phyloP scores from a whole-genome alignment of 177 flowering plant genomes.

The Vitis hybrid region DNA sequence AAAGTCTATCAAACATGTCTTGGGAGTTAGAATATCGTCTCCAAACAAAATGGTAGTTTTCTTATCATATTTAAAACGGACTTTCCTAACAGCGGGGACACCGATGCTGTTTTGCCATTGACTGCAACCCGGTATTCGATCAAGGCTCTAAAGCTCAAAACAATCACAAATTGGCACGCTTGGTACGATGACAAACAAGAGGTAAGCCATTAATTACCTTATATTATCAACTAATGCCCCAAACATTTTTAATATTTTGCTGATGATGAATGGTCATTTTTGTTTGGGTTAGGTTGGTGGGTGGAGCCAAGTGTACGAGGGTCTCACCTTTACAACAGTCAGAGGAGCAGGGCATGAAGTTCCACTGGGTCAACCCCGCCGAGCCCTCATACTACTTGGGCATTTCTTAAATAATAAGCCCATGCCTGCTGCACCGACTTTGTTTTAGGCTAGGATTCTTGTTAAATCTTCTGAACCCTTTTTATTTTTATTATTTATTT shows the following conservation, averaged over 20 bases:
- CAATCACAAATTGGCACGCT: conserved; percentile 26
- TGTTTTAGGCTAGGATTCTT: no score
- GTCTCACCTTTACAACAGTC: conserved; percentile 37
- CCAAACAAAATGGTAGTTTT: no score
- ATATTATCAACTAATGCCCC: no score
- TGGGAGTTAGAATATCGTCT: no score
- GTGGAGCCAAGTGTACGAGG: conserved; percentile 37
- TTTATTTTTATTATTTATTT: no score
- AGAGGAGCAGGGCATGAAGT: conserved; percentile 51
- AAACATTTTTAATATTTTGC: background rate
- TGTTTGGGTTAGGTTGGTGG: conserved; percentile 33
- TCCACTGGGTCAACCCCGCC: conserved; percentile 29
- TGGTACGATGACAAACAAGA: conserved; percentile 25
- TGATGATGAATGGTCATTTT: background rate
- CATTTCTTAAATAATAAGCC: conserved; percentile 18
- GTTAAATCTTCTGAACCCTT: no score
- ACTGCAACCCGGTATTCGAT: conserved; percentile 36
- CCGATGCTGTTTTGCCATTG: conserved; percentile 35
- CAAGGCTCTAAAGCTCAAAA: conserved; percentile 21
- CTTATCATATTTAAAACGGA: background rate
- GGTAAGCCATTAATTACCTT: conserved; percentile 9
- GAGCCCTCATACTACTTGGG: conserved; percentile 20
- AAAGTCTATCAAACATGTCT: no score
- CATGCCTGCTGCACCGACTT: background rate
- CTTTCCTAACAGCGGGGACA: conserved; percentile 31